phyloP scores from a whole-genome alignment of 805 yeast genomes.

The Metschnikowia hibisci region DNA sequence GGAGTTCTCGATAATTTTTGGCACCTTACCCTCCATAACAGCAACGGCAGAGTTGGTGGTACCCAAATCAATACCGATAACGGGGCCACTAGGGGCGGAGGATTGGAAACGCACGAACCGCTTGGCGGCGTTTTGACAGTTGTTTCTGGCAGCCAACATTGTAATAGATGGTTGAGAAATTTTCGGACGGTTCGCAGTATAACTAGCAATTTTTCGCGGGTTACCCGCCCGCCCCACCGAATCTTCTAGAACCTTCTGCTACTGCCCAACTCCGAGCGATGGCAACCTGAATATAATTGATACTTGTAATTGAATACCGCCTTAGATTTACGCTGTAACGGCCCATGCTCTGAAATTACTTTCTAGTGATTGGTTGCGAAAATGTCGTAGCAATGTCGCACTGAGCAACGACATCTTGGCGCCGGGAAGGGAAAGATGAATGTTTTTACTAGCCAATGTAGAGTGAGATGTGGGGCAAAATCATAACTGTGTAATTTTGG shows the following conservation, averaged over 20 bases:
- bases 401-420: too few species aligned
- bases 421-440: too few species aligned
- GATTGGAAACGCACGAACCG: slow-evolving; percentile 26
- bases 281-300: not conserved
- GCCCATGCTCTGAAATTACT: not conserved
- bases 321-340: not conserved
- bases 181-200: slow-evolving; percentile 9
- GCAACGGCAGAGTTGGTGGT: slow-evolving; percentile 92
- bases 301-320: not conserved
- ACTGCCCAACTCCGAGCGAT: not conserved
- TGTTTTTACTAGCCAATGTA: too few species aligned
- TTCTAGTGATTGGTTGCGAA: slow-evolving; percentile 5
- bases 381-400: slow-evolving; percentile 4
- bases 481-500: too few species aligned
- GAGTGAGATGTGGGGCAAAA: too few species aligned
- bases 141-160: slow-evolving; percentile 44
- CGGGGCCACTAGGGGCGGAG: slow-evolving; percentile 42
- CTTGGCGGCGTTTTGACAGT: slow-evolving; percentile 35
- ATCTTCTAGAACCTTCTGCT: slow-evolving; percentile 17
- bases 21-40: slow-evolving; percentile 71
- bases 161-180: slow-evolving; percentile 6
- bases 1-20: slow-evolving; percentile 73
- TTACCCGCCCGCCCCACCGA: slow-evolving; percentile 20
- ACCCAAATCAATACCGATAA: slow-evolving; percentile 83
- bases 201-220: slow-evolving; percentile 21